Conservation (phyloP, 2,329 filamentous ascomycete species). For the Microcyclospora pomicola region DNA sequence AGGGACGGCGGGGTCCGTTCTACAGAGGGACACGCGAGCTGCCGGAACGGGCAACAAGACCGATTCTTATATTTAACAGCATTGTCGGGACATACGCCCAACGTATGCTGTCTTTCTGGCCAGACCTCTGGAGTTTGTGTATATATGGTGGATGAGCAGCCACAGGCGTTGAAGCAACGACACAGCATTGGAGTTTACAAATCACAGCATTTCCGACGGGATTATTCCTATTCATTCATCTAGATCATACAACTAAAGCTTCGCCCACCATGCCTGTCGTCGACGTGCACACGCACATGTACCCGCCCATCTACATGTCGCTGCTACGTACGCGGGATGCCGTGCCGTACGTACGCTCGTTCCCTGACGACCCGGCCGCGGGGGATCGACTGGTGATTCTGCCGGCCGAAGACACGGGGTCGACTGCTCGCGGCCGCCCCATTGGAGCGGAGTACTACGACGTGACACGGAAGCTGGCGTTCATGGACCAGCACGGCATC, state of each 20-base stretch:
- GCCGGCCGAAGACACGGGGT: constrained; percentile 18
- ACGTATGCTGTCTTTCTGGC: too few relatives aligned
- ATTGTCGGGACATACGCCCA: too few relatives aligned
- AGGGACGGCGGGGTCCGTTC: too few relatives aligned
- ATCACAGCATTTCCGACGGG: too few relatives aligned
- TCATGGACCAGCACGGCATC: constrained; percentile 78
- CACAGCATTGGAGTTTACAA: too few relatives aligned
- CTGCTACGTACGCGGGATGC: constrained; percentile 42
- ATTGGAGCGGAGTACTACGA: constrained; percentile 75
- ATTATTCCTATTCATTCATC: not conserved
- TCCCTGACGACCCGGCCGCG: constrained; percentile 34
- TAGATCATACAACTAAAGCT: not conserved
- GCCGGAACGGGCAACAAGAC: too few relatives aligned
- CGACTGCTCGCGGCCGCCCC: constrained; percentile 54
- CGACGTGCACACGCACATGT: constrained; percentile 49
- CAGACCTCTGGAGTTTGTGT: too few relatives aligned
- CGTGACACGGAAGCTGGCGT: constrained; percentile 63
- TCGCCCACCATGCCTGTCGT: constrained; percentile 28
- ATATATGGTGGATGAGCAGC: too few relatives aligned
- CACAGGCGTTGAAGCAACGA: too few relatives aligned
- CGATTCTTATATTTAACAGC: too few relatives aligned
- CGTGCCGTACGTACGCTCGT: constrained; percentile 59
- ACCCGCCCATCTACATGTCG: constrained; percentile 36
- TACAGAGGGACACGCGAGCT: too few relatives aligned
- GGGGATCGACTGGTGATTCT: constrained; percentile 43